Base-by-base conservation (phyloP, 208 protist genomes). In the Wallacemonas sp. region DNA sequence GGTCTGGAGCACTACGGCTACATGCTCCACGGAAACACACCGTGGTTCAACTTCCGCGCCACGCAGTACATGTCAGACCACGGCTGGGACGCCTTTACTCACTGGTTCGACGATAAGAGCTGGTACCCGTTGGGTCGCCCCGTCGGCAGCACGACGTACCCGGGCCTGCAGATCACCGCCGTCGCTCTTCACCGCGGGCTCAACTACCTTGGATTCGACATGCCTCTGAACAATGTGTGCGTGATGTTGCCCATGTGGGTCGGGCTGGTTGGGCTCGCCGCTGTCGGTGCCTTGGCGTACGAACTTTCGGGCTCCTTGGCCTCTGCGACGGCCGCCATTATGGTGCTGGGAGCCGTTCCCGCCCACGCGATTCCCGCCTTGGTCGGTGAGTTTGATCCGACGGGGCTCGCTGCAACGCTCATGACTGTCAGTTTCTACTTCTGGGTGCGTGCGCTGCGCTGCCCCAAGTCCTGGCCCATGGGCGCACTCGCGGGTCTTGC, bases 301-400 rank as follows among this genome's bases (percentile, higher is more conserved):
- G 91, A 97, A 39, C 54, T 70, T 8, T 55, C 33, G 1, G 68
- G 88, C 16, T 98, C 94, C 1, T 73, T 98, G 14, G 82, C 98
- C 26, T 74, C 95, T 11, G 71, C 97, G 30, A 57, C n/a, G n/a
- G n/a, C n/a, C n/a, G n/a, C n/a, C n/a, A n/a, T n/a, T n/a, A n/a
- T n/a, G n/a, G n/a, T 85, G 24, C 79, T 90, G 55, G 14, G 74
- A 32, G 82, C 90, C 19, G 14, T 78, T 14, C 85, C 83, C 38
- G 78, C 80, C 21, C 98, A 99, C 78, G 96, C 98, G 54, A 98
- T 97, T 58, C 90, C 98, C 60, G 99, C 97, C 21, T 98, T 99
- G 38, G 98, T 98, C 30, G 98, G 98, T 12, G 98, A 96, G 44
- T 99, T 96, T 74, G 98, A 99, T 90, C 99, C 99, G 75, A 98